Evolutionary conservation across 2,329 filamentous ascomycete genomes (phyloP).

Genomic region (Drechslera avenae): DNA sequence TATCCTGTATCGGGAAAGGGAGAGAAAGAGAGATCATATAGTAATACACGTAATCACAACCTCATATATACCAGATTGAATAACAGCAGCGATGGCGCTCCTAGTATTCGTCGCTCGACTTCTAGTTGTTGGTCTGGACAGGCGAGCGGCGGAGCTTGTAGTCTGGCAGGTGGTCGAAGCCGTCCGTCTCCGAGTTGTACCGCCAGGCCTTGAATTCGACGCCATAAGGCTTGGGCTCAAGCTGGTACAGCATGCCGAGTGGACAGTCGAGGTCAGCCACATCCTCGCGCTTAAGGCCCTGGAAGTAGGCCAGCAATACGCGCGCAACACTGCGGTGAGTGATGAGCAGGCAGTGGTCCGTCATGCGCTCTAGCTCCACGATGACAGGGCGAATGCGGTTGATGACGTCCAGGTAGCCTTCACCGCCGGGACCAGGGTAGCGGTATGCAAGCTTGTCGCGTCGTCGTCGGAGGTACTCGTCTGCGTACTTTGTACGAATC

Average conservation of each 20-base stretch:
- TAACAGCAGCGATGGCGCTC: too few species aligned
- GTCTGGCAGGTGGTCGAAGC: constrained; percentile 85
- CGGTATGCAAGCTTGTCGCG: constrained; percentile 93
- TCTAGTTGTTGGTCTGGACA: constrained; percentile 24
- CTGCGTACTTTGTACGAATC: constrained; percentile 76
- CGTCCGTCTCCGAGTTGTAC: constrained; percentile 77
- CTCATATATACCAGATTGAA: not conserved
- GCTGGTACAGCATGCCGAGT: constrained; percentile 88
- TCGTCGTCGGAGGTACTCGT: constrained; percentile 80
- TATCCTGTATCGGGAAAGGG: not conserved
- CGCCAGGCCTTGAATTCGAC: constrained; percentile 96
- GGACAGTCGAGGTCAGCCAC: constrained; percentile 95
- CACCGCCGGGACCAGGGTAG: constrained; percentile 92
- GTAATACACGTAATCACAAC: constrained; percentile 7
- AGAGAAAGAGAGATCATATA: not conserved
- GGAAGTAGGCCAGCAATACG: constrained; percentile 94
- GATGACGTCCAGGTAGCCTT: constrained; percentile 96
- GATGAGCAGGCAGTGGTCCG: constrained; percentile 90
- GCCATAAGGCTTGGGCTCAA: constrained; percentile 97
- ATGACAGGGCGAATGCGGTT: constrained; percentile 94
- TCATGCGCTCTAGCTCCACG: constrained; percentile 95
- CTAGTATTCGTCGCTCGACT: not conserved
- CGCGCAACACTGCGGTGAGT: constrained; percentile 91
- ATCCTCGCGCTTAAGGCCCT: constrained; percentile 85
- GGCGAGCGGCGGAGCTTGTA: constrained; percentile 72